Conservation (phyloP, 768 basidiomycete species). For the Lactarius akahatsu region DNA sequence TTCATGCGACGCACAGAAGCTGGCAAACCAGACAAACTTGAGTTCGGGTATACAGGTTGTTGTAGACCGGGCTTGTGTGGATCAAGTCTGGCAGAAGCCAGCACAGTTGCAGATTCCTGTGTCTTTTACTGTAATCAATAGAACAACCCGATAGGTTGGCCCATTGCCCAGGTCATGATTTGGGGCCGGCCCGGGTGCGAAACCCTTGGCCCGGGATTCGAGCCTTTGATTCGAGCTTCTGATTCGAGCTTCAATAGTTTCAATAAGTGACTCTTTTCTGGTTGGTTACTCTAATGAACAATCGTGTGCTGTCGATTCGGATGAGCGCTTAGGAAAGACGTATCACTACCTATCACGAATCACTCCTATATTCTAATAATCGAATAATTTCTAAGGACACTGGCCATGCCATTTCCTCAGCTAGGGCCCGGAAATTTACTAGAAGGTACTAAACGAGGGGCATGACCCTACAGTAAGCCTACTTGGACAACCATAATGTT, state of each 20-base stretch:
- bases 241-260: no score
- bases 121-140: background rate
- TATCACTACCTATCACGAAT: background rate
- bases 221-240: no score
- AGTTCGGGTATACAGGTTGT: background rate
- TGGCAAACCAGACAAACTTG: background rate
- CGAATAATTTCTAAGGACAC: no score
- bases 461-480: no score
- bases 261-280: background rate
- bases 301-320: background rate
- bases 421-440: no score
- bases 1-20: background rate
- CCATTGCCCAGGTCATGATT: background rate
- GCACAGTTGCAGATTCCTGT: background rate
- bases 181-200: background rate
- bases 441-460: background rate
- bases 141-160: background rate
- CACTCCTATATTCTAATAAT: no score
- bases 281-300: background rate
- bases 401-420: background rate
- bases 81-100: background rate
- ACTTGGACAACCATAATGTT: background rate
- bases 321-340: background rate
- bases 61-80: background rate
- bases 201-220: background rate